Evolutionary conservation across 2,329 filamentous ascomycete genomes (phyloP).

Genomic region (Ophiostoma himal-ulmi): DNA sequence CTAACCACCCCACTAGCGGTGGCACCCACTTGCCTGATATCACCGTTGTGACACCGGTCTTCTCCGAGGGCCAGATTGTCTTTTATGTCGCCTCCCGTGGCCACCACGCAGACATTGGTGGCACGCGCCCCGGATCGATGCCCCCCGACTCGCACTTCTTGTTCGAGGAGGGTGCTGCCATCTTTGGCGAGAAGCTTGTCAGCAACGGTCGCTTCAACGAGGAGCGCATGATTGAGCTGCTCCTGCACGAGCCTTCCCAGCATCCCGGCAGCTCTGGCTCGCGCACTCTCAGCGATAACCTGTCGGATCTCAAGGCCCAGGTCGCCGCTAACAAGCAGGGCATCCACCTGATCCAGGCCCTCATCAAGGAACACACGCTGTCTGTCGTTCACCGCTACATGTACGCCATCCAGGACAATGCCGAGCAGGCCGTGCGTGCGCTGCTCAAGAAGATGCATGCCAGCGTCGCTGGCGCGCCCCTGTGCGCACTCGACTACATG

Average conservation of each 20-base stretch:
- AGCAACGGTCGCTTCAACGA: constrained; percentile 73
- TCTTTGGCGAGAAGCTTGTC: constrained; percentile 64
- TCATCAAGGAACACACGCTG: constrained; percentile 69
- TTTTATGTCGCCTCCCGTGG: constrained; percentile 77
- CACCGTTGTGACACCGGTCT: constrained; percentile 72
- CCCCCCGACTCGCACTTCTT: constrained; percentile 64
- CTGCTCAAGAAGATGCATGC: constrained; percentile 60
- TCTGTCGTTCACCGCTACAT: constrained; percentile 68
- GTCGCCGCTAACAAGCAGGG: constrained; percentile 70
- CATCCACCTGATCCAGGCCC: constrained; percentile 62
- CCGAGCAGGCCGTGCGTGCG: constrained; percentile 64
- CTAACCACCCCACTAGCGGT: constrained; percentile 60
- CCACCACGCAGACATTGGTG: constrained; percentile 79
- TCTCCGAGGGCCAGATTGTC: constrained; percentile 61
- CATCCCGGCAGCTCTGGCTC: constrained; percentile 65
- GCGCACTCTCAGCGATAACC: constrained; percentile 65
- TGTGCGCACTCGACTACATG: constrained; percentile 36
- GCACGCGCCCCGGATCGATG: constrained; percentile 76
- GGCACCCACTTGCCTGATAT: constrained; percentile 73
- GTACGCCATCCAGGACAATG: constrained; percentile 69
- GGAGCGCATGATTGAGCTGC: constrained; percentile 60
- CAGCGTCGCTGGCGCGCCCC: constrained; percentile 39
- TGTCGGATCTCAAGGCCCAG: constrained; percentile 70
- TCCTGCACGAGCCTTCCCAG: constrained; percentile 60
- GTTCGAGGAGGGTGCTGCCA: constrained; percentile 59